These are phyloP conservation scores for Cryptococcus sp. DNA, from an alignment of 1,284 basidiomycete genomes.

Conservation along the genomic window DNA sequence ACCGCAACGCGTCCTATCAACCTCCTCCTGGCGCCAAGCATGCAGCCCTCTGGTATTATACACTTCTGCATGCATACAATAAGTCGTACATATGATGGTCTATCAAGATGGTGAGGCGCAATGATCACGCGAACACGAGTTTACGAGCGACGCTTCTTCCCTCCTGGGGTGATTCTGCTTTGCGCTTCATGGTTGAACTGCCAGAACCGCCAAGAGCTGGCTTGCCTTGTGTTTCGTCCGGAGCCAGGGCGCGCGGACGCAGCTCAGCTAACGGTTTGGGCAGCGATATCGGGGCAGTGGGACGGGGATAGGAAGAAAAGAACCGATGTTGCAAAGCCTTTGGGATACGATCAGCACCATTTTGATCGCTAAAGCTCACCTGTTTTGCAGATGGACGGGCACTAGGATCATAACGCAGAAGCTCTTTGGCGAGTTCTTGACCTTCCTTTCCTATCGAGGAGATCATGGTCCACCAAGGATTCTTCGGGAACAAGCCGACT, in stretches of 20 bases:
- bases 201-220: slow-evolving; percentile 21
- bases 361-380: slow-evolving; percentile 55
- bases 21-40: no score
- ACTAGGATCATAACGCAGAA: slow-evolving; percentile 82
- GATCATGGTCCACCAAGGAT: slow-evolving; percentile 69
- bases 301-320: slow-evolving; percentile 45
- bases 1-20: no score
- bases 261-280: slow-evolving; percentile 52
- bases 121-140: slow-evolving; percentile 20
- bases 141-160: slow-evolving; percentile 19
- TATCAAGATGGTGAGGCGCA: background rate
- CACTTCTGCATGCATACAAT: background rate
- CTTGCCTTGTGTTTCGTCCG: slow-evolving; percentile 47
- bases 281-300: slow-evolving; percentile 44
- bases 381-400: slow-evolving; percentile 78
- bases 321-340: slow-evolving; percentile 50
- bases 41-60: background rate
- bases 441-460: slow-evolving; percentile 86
- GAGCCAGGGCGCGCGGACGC: slow-evolving; percentile 46
- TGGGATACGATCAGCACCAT: background rate
- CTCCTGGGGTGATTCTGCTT: slow-evolving; percentile 39
- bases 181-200: slow-evolving; percentile 35
- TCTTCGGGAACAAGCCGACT: slow-evolving; percentile 75
- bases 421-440: slow-evolving; percentile 76
- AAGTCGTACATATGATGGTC: background rate